These are phyloP conservation scores for Nectriaceae sp. DNA, from an alignment of 2,329 filamentous ascomycete species.

Conservation along the genomic window DNA sequence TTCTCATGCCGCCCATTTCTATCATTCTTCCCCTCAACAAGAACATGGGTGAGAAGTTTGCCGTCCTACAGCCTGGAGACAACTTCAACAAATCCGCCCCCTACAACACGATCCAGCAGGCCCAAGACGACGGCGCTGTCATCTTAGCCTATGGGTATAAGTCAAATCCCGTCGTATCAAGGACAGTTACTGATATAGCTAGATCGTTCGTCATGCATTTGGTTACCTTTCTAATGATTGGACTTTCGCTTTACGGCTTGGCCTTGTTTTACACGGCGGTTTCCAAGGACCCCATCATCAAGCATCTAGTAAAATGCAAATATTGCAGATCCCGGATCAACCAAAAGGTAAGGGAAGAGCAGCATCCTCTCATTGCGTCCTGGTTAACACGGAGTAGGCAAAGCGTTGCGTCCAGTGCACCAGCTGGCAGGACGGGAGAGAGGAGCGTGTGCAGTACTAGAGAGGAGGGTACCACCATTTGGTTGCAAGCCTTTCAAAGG, in stretches of 20 bases:
- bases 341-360: conserved; percentile 52
- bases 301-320: conserved; percentile 67
- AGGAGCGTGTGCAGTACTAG: conserved; percentile 34
- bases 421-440: conserved; percentile 53
- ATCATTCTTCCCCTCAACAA: conserved; percentile 68
- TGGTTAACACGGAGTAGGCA: conserved; percentile 32
- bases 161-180: background rate
- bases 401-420: conserved; percentile 51
- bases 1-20: conserved; percentile 69
- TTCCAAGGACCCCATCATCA: conserved; percentile 69
- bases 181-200: background rate
- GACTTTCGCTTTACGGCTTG: conserved; percentile 64
- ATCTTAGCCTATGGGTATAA: conserved; percentile 70
- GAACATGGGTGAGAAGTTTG: conserved; percentile 76
- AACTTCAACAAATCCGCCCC: conserved; percentile 52
- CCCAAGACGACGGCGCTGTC: conserved; percentile 70
- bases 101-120: conserved; percentile 72
- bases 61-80: conserved; percentile 61
- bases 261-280: conserved; percentile 63
- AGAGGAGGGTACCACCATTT: too few species aligned
- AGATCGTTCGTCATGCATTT: conserved; percentile 64
- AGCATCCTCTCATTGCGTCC: background rate
- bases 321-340: conserved; percentile 67
- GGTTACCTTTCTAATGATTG: conserved; percentile 67
- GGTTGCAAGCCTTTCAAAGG: too few species aligned